These are phyloP conservation scores for Cyamopsis tetragonoloba DNA, from an alignment of 306 rosid species.

Conservation along the genomic window DNA sequence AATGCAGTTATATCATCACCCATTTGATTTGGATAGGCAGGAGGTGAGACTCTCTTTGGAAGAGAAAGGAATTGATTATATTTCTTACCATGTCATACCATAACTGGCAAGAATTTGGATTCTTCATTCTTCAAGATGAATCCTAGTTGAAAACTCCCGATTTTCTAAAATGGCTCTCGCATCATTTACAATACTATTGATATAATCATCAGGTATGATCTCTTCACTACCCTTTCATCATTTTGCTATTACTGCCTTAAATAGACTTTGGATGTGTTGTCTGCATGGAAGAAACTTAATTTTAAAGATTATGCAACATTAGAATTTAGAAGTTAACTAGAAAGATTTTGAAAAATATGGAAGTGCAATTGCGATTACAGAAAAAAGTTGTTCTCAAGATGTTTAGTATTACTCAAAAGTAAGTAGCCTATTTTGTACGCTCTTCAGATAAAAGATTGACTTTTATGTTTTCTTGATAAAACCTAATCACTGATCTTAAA, in stretches of 20 bases:
- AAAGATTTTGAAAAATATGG: background rate
- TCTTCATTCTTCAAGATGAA: slow-evolving; percentile 74
- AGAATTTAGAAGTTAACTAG: background rate
- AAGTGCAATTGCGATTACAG: background rate
- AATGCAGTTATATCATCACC: slow-evolving; percentile 98
- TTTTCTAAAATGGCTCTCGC: slow-evolving; percentile 85
- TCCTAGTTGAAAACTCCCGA: slow-evolving; percentile 68
- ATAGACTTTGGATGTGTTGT: too few species aligned
- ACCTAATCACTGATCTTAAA: background rate
- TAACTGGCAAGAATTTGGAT: slow-evolving; percentile 87
- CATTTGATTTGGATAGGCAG: slow-evolving; percentile 80
- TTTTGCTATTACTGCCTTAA: background rate
- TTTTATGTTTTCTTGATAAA: background rate
- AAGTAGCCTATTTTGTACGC: slow-evolving; percentile 5
- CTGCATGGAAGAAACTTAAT: background rate
- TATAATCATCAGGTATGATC: slow-evolving; percentile 78
- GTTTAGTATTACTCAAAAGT: background rate
- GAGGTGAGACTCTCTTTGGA: slow-evolving; percentile 93
- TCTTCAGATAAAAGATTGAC: background rate
- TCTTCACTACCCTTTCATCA: slow-evolving; percentile 23
- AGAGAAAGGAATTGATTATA: slow-evolving; percentile 80
- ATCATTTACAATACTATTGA: slow-evolving; percentile 70
- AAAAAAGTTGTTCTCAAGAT: background rate
- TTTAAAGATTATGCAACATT: background rate
- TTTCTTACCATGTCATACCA: slow-evolving; percentile 83